A percentile compares a stretch with the other conserved stretches of the same genome.
Conservation (phyloP, 345 rosid genomes). For the Lepidium didymum region DNA sequence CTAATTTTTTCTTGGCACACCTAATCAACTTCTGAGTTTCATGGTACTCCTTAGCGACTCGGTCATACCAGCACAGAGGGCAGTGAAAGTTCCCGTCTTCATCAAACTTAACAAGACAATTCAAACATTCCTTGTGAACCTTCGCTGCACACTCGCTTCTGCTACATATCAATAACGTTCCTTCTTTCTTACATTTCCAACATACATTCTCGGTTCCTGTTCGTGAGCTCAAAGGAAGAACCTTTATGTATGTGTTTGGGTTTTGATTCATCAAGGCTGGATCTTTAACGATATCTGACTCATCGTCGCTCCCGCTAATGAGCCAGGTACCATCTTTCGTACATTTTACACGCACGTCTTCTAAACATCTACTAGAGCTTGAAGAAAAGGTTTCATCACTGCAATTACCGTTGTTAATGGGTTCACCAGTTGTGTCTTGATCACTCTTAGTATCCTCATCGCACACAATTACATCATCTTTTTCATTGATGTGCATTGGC, state of each 20-base stretch:
- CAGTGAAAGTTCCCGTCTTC: conserved; percentile 11
- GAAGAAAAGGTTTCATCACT: conserved; percentile 2
- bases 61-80: conserved; percentile 24
- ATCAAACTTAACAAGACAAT: background rate
- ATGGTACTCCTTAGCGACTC: background rate
- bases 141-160: conserved; percentile 16
- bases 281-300: conserved; percentile 10
- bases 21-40: conserved; percentile 9
- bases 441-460: conserved; percentile 7
- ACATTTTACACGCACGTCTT: conserved; percentile 4
- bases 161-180: conserved; percentile 22
- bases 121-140: conserved; percentile 25
- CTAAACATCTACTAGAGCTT: background rate
- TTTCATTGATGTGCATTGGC: background rate
- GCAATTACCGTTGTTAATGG: background rate
- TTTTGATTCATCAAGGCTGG: background rate
- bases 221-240: background rate
- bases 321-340: conserved; percentile 23
- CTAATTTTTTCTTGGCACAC: conserved; percentile 15
- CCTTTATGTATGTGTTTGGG: background rate
- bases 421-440: background rate
- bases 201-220: conserved; percentile 4
- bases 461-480: background rate
- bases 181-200: conserved; percentile 22
- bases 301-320: conserved; percentile 18